These are phyloP conservation scores for Rutstroemia sp. DNA, from an alignment of 2,329 filamentous ascomycete genomes.

Conservation along the genomic window DNA sequence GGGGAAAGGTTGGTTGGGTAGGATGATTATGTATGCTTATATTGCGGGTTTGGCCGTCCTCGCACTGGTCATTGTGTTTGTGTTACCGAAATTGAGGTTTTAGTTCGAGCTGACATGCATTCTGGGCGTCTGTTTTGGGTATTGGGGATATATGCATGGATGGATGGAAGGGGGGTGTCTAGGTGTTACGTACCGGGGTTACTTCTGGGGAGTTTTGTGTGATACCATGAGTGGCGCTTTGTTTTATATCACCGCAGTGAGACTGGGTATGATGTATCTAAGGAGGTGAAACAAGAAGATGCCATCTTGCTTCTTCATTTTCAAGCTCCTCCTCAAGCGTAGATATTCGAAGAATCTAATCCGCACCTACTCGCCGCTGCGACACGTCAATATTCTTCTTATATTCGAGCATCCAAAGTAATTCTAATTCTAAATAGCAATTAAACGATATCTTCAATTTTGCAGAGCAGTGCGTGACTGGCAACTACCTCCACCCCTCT, in stretches of 20 bases:
- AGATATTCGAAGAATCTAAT: no score
- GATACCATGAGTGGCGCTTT: slow-evolving; percentile 7
- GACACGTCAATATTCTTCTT: no score
- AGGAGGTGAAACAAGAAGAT: no score
- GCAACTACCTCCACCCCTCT: no score
- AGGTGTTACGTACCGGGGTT: not conserved
- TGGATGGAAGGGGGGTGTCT: not conserved
- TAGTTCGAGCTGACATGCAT: slow-evolving; percentile 30
- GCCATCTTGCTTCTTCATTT: no score
- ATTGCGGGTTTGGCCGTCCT: slow-evolving; percentile 77
- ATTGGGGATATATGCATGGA: not conserved
- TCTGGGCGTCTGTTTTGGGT: not conserved
- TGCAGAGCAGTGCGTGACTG: no score
- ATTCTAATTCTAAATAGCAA: no score
- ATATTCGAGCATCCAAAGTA: no score
- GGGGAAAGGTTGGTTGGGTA: slow-evolving; percentile 77
- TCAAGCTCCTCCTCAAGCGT: no score
- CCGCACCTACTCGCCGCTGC: no score
- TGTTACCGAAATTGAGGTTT: slow-evolving; percentile 82
- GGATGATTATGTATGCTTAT: slow-evolving; percentile 72
- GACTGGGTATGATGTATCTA: not conserved
- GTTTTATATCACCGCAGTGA: not conserved
- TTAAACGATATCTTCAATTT: no score
- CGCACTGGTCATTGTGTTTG: slow-evolving; percentile 72
- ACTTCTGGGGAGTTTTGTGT: not conserved